Evolutionary conservation across 768 basidiomycete species (phyloP).

Genomic region (Artomyces pyxidatus): DNA sequence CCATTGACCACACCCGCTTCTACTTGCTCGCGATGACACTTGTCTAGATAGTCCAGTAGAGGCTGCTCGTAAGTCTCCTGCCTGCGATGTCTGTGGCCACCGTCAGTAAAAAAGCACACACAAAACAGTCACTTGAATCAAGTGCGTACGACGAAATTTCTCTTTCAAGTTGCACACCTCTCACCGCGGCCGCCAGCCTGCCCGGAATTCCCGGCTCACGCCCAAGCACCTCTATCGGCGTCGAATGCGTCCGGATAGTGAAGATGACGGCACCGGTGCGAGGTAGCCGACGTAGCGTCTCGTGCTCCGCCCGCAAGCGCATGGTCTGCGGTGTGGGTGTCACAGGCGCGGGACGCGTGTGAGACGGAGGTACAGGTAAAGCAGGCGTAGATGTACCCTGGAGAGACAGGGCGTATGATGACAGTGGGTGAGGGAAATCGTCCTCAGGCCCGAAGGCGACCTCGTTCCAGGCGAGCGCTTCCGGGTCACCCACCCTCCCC

Average conservation of each 20-base stretch:
- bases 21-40: conserved; percentile 26
- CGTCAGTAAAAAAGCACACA: no score
- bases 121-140: no score
- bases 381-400: neutral
- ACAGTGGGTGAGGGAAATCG: conserved; percentile 16
- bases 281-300: conserved; percentile 52
- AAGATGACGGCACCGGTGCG: conserved; percentile 55
- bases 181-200: conserved; percentile 50
- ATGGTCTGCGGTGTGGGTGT: conserved; percentile 23
- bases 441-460: conserved; percentile 51
- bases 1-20: no score
- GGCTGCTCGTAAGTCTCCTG: conserved; percentile 25
- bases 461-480: conserved; percentile 58
- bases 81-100: conserved; percentile 33
- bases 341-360: neutral
- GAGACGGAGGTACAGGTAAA: neutral
- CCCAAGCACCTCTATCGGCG: conserved; percentile 40
- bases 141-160: no score
- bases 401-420: conserved; percentile 16
- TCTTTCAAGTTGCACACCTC: conserved; percentile 56
- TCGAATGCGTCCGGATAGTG: conserved; percentile 55
- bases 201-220: conserved; percentile 47
- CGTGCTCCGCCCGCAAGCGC: conserved; percentile 53
- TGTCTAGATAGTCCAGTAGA: conserved; percentile 30
- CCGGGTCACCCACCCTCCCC: no score